These are phyloP conservation scores for Colletotrichum eleusines DNA, from an alignment of 2,329 filamentous ascomycete species.

Conservation along the genomic window DNA sequence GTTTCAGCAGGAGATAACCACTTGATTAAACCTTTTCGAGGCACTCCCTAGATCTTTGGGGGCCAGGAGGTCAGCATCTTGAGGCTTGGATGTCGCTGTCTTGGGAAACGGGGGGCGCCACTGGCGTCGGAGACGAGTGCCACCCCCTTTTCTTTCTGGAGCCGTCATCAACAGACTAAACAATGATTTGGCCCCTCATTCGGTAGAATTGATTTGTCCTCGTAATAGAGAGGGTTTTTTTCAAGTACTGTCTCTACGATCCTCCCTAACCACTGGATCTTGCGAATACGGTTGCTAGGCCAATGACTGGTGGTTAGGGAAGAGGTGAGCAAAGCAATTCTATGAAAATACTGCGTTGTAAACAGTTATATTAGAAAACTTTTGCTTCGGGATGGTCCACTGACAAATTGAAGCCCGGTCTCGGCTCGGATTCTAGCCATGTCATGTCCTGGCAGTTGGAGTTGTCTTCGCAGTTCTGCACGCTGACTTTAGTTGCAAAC, in stretches of 20 bases:
- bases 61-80: background rate
- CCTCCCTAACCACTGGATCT: background rate
- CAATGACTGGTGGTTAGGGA: background rate
- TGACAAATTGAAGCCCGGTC: background rate
- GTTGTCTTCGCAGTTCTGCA: too few species aligned
- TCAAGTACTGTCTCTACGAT: background rate
- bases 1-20: background rate
- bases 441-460: background rate
- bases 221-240: background rate
- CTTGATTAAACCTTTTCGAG: background rate
- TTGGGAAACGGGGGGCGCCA: background rate
- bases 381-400: background rate
- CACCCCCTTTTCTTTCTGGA: background rate
- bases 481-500: too few species aligned
- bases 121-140: background rate
- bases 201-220: background rate
- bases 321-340: background rate
- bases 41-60: background rate
- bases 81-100: background rate
- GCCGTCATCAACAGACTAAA: background rate
- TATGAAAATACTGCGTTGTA: too few species aligned
- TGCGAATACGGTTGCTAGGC: background rate
- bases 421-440: background rate
- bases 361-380: background rate
- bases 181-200: background rate